Base-by-base conservation (phyloP, 2,329 filamentous ascomycete species). In the Aspergillus neoniger region DNA sequence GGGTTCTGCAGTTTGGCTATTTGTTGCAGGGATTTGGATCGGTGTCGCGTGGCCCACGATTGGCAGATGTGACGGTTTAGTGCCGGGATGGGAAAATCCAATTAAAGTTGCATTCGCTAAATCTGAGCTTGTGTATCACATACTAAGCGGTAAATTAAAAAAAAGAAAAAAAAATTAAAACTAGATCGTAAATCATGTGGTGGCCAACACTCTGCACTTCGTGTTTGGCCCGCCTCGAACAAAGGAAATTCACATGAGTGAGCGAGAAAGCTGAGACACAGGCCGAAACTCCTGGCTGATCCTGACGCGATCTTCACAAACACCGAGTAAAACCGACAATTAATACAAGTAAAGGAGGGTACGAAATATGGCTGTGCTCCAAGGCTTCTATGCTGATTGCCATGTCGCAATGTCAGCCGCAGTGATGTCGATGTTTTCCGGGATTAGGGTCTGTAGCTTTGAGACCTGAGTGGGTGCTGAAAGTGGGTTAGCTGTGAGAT, bases 371-470 rank as follows among this genome's bases (percentile, higher is more conserved):
- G 12, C 23, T 15, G 7, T 32, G 3, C 14, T 7, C 23, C 39
- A 15, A 10, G 9, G 4, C 10, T 38, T 30, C 15, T 44, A 55
- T 8, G 53, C 39, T 14, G 39, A 43, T 50, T 74, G 70, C 72
- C 72, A 74, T n/a, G 64, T 64, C 8, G 67, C 67, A 55, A 75
- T 74, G 23, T 74, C 72, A 4, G 65, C 66, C 5, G 64, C 53
- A 5, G 72, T 68, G 30, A 75, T 73, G 55, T 70, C 73, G 21
- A 74, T 60, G 30, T 73, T 74, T 50, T 75, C 71, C 15, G 62
- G 58, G 12, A 69, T 67, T 25, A 75, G 63, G 41, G 55, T 63
- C 41, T 70, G 69, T 6, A 73, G 64, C 32, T 60, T 68, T 4
- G 62, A 61, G 30, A 72, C 39, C 49, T 73, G 70, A 14, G 61